Percentiles rank a stretch among this genome's conserved stretches.
phyloP scores from a whole-genome alignment of 192 early-diverging fungal genomes.

The Backusella psychrophila region DNA sequence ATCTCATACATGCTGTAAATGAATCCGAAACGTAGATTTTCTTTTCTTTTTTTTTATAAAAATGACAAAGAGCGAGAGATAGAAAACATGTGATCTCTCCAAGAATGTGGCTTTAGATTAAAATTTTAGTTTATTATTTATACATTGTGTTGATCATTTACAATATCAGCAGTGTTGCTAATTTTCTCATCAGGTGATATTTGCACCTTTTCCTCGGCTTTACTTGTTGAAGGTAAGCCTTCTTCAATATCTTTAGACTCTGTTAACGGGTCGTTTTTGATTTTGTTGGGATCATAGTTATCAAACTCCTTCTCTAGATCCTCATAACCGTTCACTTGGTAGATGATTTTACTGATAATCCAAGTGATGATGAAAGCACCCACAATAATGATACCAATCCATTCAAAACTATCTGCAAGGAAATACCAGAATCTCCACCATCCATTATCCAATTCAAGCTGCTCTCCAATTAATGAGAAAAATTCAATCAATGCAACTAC shows the following conservation, averaged over 20 bases:
- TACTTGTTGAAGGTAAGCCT: neutral
- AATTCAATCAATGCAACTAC: slow-evolving; percentile 55
- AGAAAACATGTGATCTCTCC: neutral
- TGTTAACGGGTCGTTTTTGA: neutral
- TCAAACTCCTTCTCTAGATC: slow-evolving; percentile 38
- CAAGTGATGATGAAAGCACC: slow-evolving; percentile 44
- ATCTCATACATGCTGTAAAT: neutral
- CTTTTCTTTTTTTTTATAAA: neutral
- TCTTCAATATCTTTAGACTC: neutral
- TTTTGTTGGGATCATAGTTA: slow-evolving; percentile 2
- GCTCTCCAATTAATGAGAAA: slow-evolving; percentile 46
- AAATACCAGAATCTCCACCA: slow-evolving; percentile 45
- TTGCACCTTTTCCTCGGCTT: neutral
- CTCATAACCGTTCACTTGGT: slow-evolving; percentile 37
- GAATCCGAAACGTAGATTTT: neutral
- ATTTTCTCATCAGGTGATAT: neutral
- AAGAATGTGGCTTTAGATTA: neutral
- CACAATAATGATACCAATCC: slow-evolving; percentile 51
- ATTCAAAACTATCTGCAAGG: slow-evolving; percentile 46
- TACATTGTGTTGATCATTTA: neutral
- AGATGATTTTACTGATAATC: slow-evolving; percentile 37
- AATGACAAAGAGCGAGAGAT: too few relatives aligned
- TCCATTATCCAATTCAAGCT: slow-evolving; percentile 35
- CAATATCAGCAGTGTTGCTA: neutral
- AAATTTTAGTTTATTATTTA: neutral